These are phyloP conservation scores for Aspergillus awamori DNA, from an alignment of 2,329 filamentous ascomycete genomes.

Conservation along the genomic window DNA sequence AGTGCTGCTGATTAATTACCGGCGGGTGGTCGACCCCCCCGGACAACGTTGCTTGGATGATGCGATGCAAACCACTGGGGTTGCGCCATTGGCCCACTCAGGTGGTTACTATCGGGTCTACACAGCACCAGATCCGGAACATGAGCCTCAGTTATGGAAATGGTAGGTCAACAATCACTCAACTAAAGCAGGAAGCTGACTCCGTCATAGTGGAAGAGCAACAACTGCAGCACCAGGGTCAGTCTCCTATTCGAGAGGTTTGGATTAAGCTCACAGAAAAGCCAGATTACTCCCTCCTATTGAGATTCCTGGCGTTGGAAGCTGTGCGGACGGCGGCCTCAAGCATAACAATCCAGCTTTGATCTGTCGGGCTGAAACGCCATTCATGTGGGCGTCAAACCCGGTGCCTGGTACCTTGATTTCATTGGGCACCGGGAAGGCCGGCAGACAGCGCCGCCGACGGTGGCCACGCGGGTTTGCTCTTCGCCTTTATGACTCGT, in stretches of 20 bases:
- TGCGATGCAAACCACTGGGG: no score
- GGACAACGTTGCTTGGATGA: no score
- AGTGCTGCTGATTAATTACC: slow-evolving; percentile 1
- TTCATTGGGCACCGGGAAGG: neutral
- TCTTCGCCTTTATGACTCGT: neutral
- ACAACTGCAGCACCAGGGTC: neutral
- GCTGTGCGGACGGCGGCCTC: neutral
- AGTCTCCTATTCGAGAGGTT: neutral
- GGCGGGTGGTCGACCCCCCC: no score
- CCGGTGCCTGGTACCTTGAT: neutral
- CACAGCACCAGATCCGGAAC: neutral
- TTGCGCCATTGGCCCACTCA: neutral
- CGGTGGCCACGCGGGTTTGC: neutral
- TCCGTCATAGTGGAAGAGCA: neutral
- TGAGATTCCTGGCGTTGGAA: neutral
- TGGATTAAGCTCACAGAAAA: neutral
- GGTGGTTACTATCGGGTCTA: neutral
- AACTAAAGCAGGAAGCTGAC: neutral
- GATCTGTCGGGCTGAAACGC: neutral
- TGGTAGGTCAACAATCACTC: neutral
- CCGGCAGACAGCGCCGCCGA: neutral
- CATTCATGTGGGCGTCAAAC: neutral
- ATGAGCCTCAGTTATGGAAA: neutral
- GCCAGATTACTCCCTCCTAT: neutral
- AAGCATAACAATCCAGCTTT: neutral